A percentile compares a stretch with the other conserved stretches of the same genome.
These are phyloP conservation scores for Inosperma sp. DNA, from an alignment of 768 basidiomycete species.

Conservation along the genomic window DNA sequence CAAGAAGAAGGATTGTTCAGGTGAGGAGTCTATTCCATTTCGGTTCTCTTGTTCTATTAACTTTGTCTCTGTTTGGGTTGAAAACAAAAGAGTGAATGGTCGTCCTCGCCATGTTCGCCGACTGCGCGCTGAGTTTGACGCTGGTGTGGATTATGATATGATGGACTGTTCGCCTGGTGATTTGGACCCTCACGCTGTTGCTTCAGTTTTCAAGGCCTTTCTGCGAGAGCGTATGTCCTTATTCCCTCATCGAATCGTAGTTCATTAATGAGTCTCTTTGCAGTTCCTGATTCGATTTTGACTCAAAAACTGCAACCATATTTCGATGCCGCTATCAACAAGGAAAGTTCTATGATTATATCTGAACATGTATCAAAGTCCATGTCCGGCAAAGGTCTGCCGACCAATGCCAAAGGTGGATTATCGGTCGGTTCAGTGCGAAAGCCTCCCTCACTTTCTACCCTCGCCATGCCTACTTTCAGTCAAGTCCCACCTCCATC, in stretches of 20 bases:
- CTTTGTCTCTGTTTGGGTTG: slow-evolving; percentile 7
- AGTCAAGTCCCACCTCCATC: slow-evolving; percentile 59
- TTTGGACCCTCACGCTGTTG: slow-evolving; percentile 91
- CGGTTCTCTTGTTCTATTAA: no score
- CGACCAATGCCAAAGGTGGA: slow-evolving; percentile 36
- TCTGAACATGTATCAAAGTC: slow-evolving; percentile 16
- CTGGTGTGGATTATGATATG: slow-evolving; percentile 86
- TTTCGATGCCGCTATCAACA: slow-evolving; percentile 73
- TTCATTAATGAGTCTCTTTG: slow-evolving; percentile 2
- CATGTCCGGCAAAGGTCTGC: slow-evolving; percentile 28
- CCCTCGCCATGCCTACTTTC: slow-evolving; percentile 69
- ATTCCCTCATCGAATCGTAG: neutral
- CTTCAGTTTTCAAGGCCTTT: slow-evolving; percentile 89
- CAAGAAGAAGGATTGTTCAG: slow-evolving; percentile 85
- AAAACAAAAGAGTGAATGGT: slow-evolving; percentile 64
- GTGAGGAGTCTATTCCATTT: slow-evolving; percentile 38
- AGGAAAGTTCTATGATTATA: slow-evolving; percentile 39
- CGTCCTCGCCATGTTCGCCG: slow-evolving; percentile 75
- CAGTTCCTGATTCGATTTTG: slow-evolving; percentile 85
- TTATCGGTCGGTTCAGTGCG: slow-evolving; percentile 40
- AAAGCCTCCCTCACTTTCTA: slow-evolving; percentile 77
- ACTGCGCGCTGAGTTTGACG: slow-evolving; percentile 77
- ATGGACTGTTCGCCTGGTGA: slow-evolving; percentile 74
- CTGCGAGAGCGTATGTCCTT: slow-evolving; percentile 77
- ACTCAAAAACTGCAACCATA: slow-evolving; percentile 64